Conservation (phyloP, 2,329 filamentous ascomycete genomes). For the Colletotrichum agaves region DNA sequence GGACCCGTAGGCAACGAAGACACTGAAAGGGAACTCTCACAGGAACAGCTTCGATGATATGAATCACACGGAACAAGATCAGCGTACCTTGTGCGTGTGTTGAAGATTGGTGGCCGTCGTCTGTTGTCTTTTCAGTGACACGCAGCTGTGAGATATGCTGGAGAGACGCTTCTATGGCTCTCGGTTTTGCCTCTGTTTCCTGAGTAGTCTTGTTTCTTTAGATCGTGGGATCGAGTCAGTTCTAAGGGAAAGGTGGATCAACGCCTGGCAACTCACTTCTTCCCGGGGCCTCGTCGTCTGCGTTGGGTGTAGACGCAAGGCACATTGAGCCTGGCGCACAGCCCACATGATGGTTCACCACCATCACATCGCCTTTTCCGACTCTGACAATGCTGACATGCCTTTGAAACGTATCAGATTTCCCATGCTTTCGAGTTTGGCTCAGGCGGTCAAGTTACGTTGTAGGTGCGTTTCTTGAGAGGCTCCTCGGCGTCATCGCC, state of each 20-base stretch:
- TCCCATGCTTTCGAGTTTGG: neutral
- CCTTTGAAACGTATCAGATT: neutral
- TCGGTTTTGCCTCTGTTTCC: slow-evolving; percentile 2
- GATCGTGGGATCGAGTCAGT: too few species aligned
- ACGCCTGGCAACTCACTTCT: slow-evolving; percentile 7
- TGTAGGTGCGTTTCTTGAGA: slow-evolving; percentile 31
- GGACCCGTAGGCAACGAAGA: too few species aligned
- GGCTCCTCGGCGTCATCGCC: slow-evolving; percentile 3
- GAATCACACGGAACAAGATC: too few species aligned
- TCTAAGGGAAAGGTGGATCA: too few species aligned
- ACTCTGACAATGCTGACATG: slow-evolving; percentile 25
- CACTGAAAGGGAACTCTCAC: too few species aligned
- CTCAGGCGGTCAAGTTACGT: neutral
- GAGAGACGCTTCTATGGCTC: slow-evolving; percentile 4
- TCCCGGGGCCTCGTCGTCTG: slow-evolving; percentile 31
- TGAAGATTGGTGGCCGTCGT: too few species aligned
- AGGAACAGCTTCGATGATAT: too few species aligned
- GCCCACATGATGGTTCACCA: slow-evolving; percentile 21
- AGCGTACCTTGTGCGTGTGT: too few species aligned
- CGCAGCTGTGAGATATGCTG: slow-evolving; percentile 3
- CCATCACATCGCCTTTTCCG: slow-evolving; percentile 35
- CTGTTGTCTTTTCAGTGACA: neutral
- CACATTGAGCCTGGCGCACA: slow-evolving; percentile 14
- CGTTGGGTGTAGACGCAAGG: slow-evolving; percentile 27
- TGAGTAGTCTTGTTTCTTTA: slow-evolving; percentile 9